A percentile compares a stretch with the other conserved stretches of the same genome.
Evolutionary conservation across 176 grass and related monocot species (phyloP).

Genomic region (Aechmea fasciata): DNA sequence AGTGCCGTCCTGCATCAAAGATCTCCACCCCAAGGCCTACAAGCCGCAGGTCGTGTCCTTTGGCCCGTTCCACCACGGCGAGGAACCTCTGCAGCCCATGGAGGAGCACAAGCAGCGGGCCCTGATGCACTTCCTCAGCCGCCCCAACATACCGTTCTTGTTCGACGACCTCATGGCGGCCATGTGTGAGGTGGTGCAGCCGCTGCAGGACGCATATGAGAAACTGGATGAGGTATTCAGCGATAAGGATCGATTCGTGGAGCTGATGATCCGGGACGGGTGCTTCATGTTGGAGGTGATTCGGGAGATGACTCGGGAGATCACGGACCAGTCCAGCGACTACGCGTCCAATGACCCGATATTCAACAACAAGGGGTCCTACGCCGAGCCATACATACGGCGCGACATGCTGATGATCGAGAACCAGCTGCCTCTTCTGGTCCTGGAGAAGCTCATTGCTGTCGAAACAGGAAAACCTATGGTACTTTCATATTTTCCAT

Average conservation of each 20-base stretch:
- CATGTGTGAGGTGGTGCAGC: constrained; percentile 20
- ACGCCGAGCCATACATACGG: no score
- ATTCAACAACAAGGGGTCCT: no score
- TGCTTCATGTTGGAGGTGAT: constrained; percentile 85
- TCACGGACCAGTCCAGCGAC: constrained; percentile 4
- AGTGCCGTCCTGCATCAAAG: constrained; percentile 62
- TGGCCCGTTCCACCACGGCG: constrained; percentile 58
- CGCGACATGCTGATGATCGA: constrained; percentile 79
- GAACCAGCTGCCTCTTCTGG: constrained; percentile 66
- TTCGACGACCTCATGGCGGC: constrained; percentile 30
- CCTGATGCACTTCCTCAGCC: constrained; percentile 53
- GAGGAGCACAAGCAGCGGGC: constrained; percentile 74
- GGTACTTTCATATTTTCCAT: constrained; percentile 10
- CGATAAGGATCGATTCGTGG: constrained; percentile 27
- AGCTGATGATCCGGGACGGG: constrained; percentile 62
- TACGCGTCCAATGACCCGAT: constrained; percentile 70
- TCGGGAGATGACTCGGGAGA: constrained; percentile 29
- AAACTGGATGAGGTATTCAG: constrained; percentile 29
- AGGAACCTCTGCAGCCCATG: constrained; percentile 34
- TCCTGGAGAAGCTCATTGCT: constrained; percentile 37
- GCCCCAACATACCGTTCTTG: constrained; percentile 8
- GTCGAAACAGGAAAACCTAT: constrained; percentile 22
- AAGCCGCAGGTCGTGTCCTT: constrained; percentile 57
- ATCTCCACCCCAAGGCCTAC: constrained; percentile 45
- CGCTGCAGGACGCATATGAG: constrained; percentile 38